Evolutionary conservation across 306 rosid genomes (phyloP).

Genomic region (Cucumis cinereus): DNA sequence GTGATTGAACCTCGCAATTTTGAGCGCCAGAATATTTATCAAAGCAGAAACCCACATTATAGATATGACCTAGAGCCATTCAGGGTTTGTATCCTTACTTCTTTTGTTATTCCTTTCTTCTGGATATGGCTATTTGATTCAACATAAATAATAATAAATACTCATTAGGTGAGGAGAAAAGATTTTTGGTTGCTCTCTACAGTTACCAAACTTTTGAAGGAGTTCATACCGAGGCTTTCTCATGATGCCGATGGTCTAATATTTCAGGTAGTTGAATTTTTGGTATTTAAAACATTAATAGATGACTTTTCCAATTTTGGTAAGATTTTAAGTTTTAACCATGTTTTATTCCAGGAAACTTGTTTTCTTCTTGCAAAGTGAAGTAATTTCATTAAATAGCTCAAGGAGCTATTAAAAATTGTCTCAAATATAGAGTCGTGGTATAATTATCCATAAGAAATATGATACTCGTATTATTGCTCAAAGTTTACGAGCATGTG

Average conservation of each 20-base stretch:
- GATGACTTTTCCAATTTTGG: not conserved
- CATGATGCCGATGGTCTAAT: constrained; percentile 95
- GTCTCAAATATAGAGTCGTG: not conserved
- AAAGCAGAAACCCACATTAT: constrained; percentile 50
- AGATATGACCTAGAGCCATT: constrained; percentile 94
- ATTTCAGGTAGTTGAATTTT: constrained; percentile 59
- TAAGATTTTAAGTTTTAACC: not conserved
- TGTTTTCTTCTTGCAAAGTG: not conserved
- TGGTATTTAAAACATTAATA: not conserved
- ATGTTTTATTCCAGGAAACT: not conserved
- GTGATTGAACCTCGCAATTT: constrained; percentile 88
- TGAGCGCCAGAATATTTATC: constrained; percentile 54
- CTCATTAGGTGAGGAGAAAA: constrained; percentile 85
- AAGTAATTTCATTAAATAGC: not conserved
- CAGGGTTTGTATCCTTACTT: constrained; percentile 44
- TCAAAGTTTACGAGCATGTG: not conserved
- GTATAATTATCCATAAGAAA: not conserved
- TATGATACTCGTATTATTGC: not conserved
- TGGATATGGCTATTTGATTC: constrained; percentile 14
- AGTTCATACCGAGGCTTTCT: constrained; percentile 87
- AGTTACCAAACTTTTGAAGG: constrained; percentile 64
- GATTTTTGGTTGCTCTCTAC: constrained; percentile 94
- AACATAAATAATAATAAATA: constrained; percentile 9
- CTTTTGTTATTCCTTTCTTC: constrained; percentile 4
- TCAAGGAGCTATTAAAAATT: not conserved